Evolutionary conservation across 2,329 filamentous ascomycete genomes (phyloP).

Genomic region (Eutypella sp.): DNA sequence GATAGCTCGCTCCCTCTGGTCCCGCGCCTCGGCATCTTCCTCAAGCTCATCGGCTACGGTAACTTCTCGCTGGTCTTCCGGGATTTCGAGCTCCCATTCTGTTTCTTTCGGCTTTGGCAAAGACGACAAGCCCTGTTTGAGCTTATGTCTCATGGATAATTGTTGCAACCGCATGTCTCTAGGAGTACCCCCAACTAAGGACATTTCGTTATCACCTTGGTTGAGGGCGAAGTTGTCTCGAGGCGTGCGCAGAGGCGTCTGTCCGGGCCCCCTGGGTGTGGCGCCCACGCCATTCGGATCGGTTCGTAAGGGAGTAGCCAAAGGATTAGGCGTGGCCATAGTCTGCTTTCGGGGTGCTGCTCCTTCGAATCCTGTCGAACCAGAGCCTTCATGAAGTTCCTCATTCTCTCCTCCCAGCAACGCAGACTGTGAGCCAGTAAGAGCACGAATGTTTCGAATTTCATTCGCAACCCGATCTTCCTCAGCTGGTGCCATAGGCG

Average conservation of each 20-base stretch:
- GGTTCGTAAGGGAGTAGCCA: slow-evolving; percentile 81
- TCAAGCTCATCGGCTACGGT: slow-evolving; percentile 46
- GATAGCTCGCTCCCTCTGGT: slow-evolving; percentile 70
- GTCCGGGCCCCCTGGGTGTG: slow-evolving; percentile 65
- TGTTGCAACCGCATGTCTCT: slow-evolving; percentile 70
- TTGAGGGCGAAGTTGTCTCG: slow-evolving; percentile 86
- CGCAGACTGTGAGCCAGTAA: slow-evolving; percentile 91
- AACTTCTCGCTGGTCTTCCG: slow-evolving; percentile 70
- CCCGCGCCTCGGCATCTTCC: slow-evolving; percentile 64
- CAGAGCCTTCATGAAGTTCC: slow-evolving; percentile 72
- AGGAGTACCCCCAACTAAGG: slow-evolving; percentile 69
- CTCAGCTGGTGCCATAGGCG: slow-evolving; percentile 82
- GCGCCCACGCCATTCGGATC: slow-evolving; percentile 58
- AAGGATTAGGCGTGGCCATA: slow-evolving; percentile 87
- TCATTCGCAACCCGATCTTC: slow-evolving; percentile 97
- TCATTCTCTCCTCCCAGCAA: slow-evolving; percentile 92
- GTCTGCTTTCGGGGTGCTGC: slow-evolving; percentile 74
- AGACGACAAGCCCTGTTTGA: slow-evolving; percentile 70
- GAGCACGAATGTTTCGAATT: slow-evolving; percentile 84
- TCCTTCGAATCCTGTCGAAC: slow-evolving; percentile 84
- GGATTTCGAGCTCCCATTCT: slow-evolving; percentile 90
- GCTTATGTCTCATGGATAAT: slow-evolving; percentile 59
- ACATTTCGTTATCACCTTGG: slow-evolving; percentile 58
- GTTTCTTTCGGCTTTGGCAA: slow-evolving; percentile 89
- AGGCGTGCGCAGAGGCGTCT: slow-evolving; percentile 83